Conservation (phyloP, 1,139 yeast species). For the Yamadazyma spencermartinsiae region DNA sequence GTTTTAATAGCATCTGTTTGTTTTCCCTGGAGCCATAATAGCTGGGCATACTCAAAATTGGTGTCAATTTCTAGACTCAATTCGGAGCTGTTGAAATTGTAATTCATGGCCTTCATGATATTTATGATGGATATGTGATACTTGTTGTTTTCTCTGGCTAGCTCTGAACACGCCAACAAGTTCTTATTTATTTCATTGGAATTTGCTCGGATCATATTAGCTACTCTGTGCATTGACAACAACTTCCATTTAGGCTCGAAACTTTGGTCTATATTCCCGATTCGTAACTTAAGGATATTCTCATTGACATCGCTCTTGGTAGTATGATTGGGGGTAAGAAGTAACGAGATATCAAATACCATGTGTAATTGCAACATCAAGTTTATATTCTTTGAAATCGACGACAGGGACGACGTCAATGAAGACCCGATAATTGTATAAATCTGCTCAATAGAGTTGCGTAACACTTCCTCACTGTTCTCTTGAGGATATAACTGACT, state of each 20-base stretch:
- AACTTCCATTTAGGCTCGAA: constrained; percentile 64
- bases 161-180: constrained; percentile 60
- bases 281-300: constrained; percentile 34
- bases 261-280: constrained; percentile 57
- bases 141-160: constrained; percentile 69
- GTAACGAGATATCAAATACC: constrained; percentile 56
- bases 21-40: constrained; percentile 90
- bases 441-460: constrained; percentile 36
- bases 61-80: constrained; percentile 42
- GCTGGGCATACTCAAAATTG: constrained; percentile 76
- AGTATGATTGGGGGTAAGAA: constrained; percentile 16
- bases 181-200: constrained; percentile 34
- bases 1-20: constrained; percentile 81
- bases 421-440: constrained; percentile 59
- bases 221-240: constrained; percentile 59
- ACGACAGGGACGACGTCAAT: constrained; percentile 58
- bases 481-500: constrained; percentile 33
- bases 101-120: constrained; percentile 65
- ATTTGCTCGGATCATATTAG: constrained; percentile 43
- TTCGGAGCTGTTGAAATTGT: constrained; percentile 2
- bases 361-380: constrained; percentile 69
- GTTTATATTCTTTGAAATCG: constrained; percentile 57
- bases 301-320: constrained; percentile 13
- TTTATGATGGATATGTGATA: constrained; percentile 74
- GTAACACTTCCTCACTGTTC: constrained; percentile 20